Conservation (phyloP, 2,329 filamentous ascomycete genomes). For the Gnomoniopsis smithogilvyi region DNA sequence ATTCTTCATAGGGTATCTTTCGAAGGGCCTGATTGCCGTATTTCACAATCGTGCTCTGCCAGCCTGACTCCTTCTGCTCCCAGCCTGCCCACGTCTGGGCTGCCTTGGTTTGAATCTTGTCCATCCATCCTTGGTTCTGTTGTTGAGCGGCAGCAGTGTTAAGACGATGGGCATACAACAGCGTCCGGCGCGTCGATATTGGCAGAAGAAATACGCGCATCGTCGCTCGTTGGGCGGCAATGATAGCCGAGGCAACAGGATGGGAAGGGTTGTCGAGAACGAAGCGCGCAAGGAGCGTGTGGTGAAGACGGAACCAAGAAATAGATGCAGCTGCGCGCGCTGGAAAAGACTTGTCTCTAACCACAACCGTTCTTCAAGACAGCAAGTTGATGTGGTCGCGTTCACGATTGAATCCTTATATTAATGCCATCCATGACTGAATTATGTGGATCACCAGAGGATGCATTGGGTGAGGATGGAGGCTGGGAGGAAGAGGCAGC, state of each 20-base stretch:
- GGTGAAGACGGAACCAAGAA: not conserved
- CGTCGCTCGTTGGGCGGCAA: slow-evolving; percentile 23
- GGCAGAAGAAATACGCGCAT: slow-evolving; percentile 96
- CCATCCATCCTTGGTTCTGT: slow-evolving; percentile 54
- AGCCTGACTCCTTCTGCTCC: slow-evolving; percentile 80
- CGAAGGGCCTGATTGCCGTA: slow-evolving; percentile 85
- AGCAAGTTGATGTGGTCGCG: not conserved
- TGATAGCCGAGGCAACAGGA: not conserved
- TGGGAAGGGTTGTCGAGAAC: not conserved
- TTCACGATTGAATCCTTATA: not conserved
- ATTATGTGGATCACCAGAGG: not conserved
- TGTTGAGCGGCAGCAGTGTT: slow-evolving; percentile 52
- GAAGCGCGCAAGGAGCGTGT: not conserved
- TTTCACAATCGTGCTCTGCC: slow-evolving; percentile 82
- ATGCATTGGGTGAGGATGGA: not conserved
- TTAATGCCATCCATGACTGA: not conserved
- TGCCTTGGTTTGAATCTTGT: slow-evolving; percentile 69
- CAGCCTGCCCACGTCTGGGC: slow-evolving; percentile 78
- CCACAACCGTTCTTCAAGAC: not conserved
- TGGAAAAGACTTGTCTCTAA: not conserved
- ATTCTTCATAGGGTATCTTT: slow-evolving; percentile 93
- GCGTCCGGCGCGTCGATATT: slow-evolving; percentile 83
- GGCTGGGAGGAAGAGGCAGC: not conserved
- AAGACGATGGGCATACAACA: slow-evolving; percentile 86
- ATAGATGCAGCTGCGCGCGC: not conserved